These are phyloP conservation scores for Botrytis deweyae DNA, from an alignment of 2,329 filamentous ascomycete species.

Conservation along the genomic window DNA sequence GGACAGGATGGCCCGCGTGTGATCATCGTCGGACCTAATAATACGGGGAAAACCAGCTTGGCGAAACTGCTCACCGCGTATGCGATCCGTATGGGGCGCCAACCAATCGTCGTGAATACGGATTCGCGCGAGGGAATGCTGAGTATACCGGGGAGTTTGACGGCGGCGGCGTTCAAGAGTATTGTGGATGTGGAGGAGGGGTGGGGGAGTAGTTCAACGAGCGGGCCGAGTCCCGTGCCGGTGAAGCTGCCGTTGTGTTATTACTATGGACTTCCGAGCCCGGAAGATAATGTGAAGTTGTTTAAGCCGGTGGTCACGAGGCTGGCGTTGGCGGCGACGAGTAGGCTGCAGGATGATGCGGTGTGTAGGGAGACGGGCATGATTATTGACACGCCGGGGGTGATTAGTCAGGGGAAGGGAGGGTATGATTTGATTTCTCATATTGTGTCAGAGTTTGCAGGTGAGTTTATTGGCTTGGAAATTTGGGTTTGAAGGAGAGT, in stretches of 20 bases:
- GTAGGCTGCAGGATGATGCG: slow-evolving; percentile 72
- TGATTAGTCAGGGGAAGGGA: slow-evolving; percentile 63
- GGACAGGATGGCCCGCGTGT: slow-evolving; percentile 71
- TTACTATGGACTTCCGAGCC: slow-evolving; percentile 73
- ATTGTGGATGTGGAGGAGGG: slow-evolving; percentile 86
- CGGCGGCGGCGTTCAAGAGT: slow-evolving; percentile 81
- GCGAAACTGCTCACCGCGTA: slow-evolving; percentile 76
- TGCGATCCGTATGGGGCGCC: slow-evolving; percentile 69
- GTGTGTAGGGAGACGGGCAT: slow-evolving; percentile 72
- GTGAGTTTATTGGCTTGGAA: slow-evolving; percentile 39
- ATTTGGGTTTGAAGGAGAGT: background rate
- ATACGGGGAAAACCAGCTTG: slow-evolving; percentile 80
- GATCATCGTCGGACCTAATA: slow-evolving; percentile 74
- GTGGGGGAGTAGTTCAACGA: slow-evolving; percentile 88
- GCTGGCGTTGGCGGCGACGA: slow-evolving; percentile 75
- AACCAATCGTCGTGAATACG: slow-evolving; percentile 80
- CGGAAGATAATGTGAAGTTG: slow-evolving; percentile 69
- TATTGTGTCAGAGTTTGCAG: slow-evolving; percentile 68
- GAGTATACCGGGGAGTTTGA: slow-evolving; percentile 76
- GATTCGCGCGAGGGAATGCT: slow-evolving; percentile 80
- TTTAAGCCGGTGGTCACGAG: slow-evolving; percentile 74
- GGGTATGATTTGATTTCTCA: slow-evolving; percentile 78
- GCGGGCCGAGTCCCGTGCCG: slow-evolving; percentile 81
- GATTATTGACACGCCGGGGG: slow-evolving; percentile 79
- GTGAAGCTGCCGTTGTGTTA: slow-evolving; percentile 92